Evolutionary conservation across 495 filamentous ascomycete genomes (phyloP).

Genomic region (Aspergillus ellipticus): DNA sequence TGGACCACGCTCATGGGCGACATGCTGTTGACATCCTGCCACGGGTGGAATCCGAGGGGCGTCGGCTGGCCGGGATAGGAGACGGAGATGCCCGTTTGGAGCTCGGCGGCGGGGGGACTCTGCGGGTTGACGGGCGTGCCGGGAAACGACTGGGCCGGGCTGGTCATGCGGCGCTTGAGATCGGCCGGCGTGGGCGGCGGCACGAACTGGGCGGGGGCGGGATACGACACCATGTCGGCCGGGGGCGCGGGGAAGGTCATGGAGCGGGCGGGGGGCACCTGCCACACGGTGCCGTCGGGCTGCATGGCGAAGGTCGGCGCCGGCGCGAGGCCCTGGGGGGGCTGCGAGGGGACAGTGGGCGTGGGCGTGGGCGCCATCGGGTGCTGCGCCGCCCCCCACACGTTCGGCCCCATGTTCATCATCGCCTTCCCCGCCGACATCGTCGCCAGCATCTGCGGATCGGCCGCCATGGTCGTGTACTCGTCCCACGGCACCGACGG

Average conservation of each 20-base stretch:
- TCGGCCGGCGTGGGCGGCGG: constrained; percentile 37
- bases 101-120: constrained; percentile 25
- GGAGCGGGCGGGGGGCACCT: constrained; percentile 32
- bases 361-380: constrained; percentile 26
- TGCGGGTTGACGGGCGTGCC: constrained; percentile 22
- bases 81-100: constrained; percentile 31
- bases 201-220: constrained; percentile 28
- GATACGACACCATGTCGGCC: constrained; percentile 25
- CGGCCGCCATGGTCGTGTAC: constrained; percentile 38
- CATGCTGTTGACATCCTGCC: constrained; percentile 39
- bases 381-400: constrained; percentile 29
- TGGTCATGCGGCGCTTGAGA: constrained; percentile 43
- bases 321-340: constrained; percentile 31
- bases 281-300: constrained; percentile 40
- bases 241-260: constrained; percentile 39
- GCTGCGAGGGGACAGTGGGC: constrained; percentile 33
- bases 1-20: constrained; percentile 32
- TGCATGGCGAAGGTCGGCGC: constrained; percentile 34
- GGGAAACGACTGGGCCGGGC: constrained; percentile 32
- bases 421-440: constrained; percentile 38
- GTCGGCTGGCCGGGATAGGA: constrained; percentile 32
- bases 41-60: constrained; percentile 33
- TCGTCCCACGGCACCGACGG: constrained; percentile 38
- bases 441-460: constrained; percentile 35
- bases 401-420: constrained; percentile 33